These are phyloP conservation scores for Talaromyces marneffei DNA, from an alignment of 2,329 filamentous ascomycete species.

Conservation along the genomic window DNA sequence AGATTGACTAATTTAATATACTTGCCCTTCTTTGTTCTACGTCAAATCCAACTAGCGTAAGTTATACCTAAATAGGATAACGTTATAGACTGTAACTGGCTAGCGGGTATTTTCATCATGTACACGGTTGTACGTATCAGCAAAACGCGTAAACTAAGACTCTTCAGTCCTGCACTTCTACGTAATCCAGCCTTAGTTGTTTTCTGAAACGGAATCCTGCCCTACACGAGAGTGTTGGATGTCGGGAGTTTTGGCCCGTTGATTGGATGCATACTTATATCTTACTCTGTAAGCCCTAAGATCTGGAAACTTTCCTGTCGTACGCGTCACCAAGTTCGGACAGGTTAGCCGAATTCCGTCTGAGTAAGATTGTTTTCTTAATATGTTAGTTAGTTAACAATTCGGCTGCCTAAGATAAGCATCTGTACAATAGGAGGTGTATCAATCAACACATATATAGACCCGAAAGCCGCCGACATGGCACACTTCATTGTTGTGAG, in stretches of 20 bases:
- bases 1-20: too few relatives aligned
- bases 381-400: neutral
- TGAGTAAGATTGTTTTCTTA: neutral
- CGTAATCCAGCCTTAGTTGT: neutral
- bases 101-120: neutral
- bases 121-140: neutral
- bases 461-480: neutral
- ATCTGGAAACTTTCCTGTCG: neutral
- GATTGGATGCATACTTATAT: neutral
- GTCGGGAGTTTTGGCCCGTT: neutral
- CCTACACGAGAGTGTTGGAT: neutral
- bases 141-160: slow-evolving; percentile 3
- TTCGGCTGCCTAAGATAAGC: neutral
- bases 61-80: neutral
- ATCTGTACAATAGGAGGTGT: neutral
- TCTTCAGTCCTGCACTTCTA: neutral
- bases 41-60: neutral
- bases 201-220: neutral
- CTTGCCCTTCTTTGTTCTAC: neutral
- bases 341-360: neutral
- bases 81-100: neutral
- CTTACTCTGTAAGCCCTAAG: too few relatives aligned
- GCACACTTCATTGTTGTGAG: neutral
- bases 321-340: neutral
- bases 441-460: neutral